Conservation (phyloP, 2,329 filamentous ascomycete genomes). For the Pseudogymnoascus pannorum region DNA sequence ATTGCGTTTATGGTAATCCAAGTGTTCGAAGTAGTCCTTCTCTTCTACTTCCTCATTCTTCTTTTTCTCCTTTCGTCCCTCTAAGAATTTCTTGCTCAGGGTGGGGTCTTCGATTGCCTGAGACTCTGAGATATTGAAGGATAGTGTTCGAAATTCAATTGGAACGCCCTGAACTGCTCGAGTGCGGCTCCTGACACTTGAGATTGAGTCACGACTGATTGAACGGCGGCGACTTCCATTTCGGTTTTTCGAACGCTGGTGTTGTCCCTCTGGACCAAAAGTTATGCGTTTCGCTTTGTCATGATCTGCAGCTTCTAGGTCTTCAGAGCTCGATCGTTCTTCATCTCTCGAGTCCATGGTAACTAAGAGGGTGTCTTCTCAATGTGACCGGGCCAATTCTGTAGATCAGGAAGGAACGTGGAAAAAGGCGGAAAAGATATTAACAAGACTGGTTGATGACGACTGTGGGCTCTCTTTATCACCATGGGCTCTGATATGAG, state of each 20-base stretch:
- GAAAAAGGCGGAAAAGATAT: neutral
- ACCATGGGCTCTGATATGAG: neutral
- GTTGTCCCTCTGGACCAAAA: slow-evolving; percentile 5
- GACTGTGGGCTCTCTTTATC: neutral
- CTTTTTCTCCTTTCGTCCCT: slow-evolving; percentile 25
- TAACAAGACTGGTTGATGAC: neutral
- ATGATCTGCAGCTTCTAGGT: neutral
- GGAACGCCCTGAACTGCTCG: slow-evolving; percentile 29
- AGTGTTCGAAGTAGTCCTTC: slow-evolving; percentile 38
- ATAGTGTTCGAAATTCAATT: slow-evolving; percentile 35
- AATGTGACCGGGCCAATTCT: neutral
- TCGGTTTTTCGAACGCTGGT: neutral
- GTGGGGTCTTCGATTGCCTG: slow-evolving; percentile 16
- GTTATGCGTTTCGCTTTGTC: slow-evolving; percentile 1
- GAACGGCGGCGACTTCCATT: slow-evolving; percentile 7
- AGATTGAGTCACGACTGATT: slow-evolving; percentile 23
- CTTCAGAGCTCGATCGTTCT: neutral
- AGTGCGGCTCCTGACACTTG: slow-evolving; percentile 13
- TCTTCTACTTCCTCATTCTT: slow-evolving; percentile 27
- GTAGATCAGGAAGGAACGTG: neutral
- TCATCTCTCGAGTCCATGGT: neutral
- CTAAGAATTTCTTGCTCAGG: slow-evolving; percentile 1
- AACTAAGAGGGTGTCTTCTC: neutral
- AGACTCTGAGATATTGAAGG: slow-evolving; percentile 33
- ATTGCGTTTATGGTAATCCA: slow-evolving; percentile 33